Conservation (phyloP, 108 stramenopile species). For the Cyclotella baltica region DNA sequence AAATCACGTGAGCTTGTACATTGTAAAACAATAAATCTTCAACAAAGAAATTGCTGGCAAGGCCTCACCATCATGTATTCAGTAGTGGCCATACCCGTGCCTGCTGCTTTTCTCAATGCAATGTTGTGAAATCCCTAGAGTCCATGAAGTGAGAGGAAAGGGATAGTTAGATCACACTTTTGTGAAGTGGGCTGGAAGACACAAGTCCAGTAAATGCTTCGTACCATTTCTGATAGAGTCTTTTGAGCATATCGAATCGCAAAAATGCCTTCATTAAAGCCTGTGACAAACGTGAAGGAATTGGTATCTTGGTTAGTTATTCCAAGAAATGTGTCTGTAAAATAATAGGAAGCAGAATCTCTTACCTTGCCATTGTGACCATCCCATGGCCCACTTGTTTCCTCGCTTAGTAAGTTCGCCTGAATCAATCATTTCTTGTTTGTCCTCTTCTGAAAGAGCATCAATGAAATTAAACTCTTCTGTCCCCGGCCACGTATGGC, state of each 20-base stretch:
- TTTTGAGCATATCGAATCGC: constrained; percentile 43
- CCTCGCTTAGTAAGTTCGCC: constrained; percentile 30
- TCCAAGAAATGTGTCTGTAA: no score
- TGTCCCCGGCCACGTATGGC: constrained; percentile 10
- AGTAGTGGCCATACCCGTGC: constrained; percentile 36
- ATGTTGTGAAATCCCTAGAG: constrained; percentile 39
- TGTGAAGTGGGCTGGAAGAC: background rate
- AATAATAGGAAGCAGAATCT: no score
- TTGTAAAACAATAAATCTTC: no score
- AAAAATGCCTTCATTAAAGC: constrained; percentile 49
- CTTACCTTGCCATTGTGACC: constrained; percentile 38
- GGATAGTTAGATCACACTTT: background rate
- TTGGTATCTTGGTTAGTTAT: no score
- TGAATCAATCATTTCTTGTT: constrained; percentile 11
- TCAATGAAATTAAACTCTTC: constrained; percentile 41
- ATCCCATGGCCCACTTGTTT: constrained; percentile 21
- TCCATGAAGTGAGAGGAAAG: background rate
- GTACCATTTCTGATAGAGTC: constrained; percentile 40
- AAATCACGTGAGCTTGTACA: no score
- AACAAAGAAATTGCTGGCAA: no score
- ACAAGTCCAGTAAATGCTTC: background rate
- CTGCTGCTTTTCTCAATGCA: constrained; percentile 37
- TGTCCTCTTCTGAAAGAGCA: constrained; percentile 18
- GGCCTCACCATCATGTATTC: constrained; percentile 62
- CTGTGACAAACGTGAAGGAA: constrained; percentile 3